phyloP scores from a whole-genome alignment of 2,329 filamentous ascomycete species.

The Coniochaeta ligniaria region DNA sequence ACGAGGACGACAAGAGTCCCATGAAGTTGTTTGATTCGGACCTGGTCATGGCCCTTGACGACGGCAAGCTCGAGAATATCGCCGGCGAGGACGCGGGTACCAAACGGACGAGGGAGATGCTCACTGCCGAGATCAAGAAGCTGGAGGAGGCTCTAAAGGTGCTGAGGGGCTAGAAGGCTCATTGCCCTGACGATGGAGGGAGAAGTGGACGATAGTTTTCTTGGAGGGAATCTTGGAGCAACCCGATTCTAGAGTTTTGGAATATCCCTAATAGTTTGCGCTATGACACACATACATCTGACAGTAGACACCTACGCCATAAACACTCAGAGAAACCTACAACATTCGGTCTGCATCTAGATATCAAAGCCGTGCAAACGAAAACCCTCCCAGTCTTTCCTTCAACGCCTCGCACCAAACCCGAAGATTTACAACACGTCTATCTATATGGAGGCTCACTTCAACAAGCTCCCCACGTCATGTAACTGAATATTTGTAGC shows the following conservation, averaged over 20 bases:
- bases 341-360: too few species aligned
- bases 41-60: conserved; percentile 39
- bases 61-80: conserved; percentile 43
- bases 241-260: too few species aligned
- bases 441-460: conserved; percentile 5
- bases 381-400: not conserved
- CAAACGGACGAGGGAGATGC: conserved; percentile 29
- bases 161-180: conserved; percentile 5
- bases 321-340: too few species aligned
- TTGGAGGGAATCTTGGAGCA: too few species aligned
- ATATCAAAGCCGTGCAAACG: too few species aligned
- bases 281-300: too few species aligned
- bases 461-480: conserved; percentile 28
- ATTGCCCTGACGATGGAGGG: too few species aligned
- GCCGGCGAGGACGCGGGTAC: conserved; percentile 46
- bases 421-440: not conserved
- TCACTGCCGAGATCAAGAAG: conserved; percentile 35
- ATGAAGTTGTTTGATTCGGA: conserved; percentile 43
- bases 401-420: not conserved
- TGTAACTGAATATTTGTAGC: conserved; percentile 24
- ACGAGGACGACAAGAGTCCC: conserved; percentile 32
- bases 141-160: conserved; percentile 27
- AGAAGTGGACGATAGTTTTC: too few species aligned
- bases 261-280: too few species aligned
- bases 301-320: too few species aligned